These are phyloP conservation scores for Umbilicus rupestris DNA, from an alignment of 164 flowering plant genomes.

Conservation along the genomic window DNA sequence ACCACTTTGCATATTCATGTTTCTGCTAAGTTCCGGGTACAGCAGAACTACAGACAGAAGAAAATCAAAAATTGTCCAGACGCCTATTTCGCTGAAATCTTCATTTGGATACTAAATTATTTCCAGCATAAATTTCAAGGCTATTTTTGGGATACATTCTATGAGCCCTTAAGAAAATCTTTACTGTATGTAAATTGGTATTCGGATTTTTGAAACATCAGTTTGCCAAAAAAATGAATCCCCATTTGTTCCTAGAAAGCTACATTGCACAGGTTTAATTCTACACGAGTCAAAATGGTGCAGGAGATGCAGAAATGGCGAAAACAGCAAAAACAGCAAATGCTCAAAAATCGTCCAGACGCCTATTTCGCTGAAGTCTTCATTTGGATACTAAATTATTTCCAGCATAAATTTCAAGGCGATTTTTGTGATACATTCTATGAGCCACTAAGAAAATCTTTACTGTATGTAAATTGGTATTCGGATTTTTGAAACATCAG, in stretches of 20 bases:
- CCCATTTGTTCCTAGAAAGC: not conserved
- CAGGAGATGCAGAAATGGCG: not conserved
- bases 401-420: not conserved
- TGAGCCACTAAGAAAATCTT: not conserved
- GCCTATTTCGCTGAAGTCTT: not conserved
- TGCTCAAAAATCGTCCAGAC: not conserved
- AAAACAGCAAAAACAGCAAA: not conserved
- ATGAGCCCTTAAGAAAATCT: not conserved
- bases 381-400: not conserved
- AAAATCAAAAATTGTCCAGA: not conserved
- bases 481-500: not conserved
- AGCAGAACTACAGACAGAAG: not conserved
- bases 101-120: not conserved
- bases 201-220: not conserved
- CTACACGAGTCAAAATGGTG: not conserved
- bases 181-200: not conserved
- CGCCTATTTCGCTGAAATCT: not conserved
- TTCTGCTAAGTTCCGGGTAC: conserved; percentile 34
- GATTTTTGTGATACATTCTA: not conserved
- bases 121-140: not conserved
- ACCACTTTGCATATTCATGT: conserved; percentile 86
- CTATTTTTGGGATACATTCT: not conserved
- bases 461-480: not conserved
- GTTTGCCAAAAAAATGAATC: not conserved
- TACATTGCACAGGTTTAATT: not conserved